phyloP scores from a whole-genome alignment of 176 grass and related monocot genomes.

The Cenchrus purpureus region DNA sequence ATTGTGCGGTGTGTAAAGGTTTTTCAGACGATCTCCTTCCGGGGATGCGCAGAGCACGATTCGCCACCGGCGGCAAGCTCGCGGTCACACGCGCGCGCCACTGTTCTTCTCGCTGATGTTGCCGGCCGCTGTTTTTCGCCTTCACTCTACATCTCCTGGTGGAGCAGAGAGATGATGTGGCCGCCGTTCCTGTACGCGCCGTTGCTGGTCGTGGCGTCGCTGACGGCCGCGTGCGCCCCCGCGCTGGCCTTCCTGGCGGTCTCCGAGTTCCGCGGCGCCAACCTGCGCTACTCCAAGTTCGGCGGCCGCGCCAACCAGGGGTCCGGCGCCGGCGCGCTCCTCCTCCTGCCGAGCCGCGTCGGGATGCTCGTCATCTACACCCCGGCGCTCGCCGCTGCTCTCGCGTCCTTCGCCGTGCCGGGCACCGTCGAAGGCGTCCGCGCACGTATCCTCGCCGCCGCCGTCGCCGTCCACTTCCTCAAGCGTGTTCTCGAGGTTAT shows the following conservation, averaged over 20 bases:
- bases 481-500: slow-evolving; percentile 78
- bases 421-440: slow-evolving; percentile 39
- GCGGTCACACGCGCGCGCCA: too few species aligned
- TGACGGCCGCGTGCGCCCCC: slow-evolving; percentile 34
- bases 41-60: too few species aligned
- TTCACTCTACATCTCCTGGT: too few species aligned
- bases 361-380: slow-evolving; percentile 70
- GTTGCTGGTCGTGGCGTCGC: slow-evolving; percentile 38
- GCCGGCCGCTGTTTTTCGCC: too few species aligned
- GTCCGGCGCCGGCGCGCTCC: not conserved
- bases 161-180: not conserved
- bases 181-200: slow-evolving; percentile 54
- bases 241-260: slow-evolving; percentile 35
- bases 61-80: too few species aligned
- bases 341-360: slow-evolving; percentile 24
- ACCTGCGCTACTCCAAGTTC: slow-evolving; percentile 80
- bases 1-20: too few species aligned
- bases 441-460: slow-evolving; percentile 39
- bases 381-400: slow-evolving; percentile 53
- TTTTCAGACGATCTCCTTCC: too few species aligned
- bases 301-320: not conserved
- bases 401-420: slow-evolving; percentile 52
- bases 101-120: too few species aligned
- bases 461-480: slow-evolving; percentile 65
- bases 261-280: slow-evolving; percentile 54